phyloP scores from a whole-genome alignment of 2,329 filamentous ascomycete species.

The Aspergillus fumigatiaffinis region DNA sequence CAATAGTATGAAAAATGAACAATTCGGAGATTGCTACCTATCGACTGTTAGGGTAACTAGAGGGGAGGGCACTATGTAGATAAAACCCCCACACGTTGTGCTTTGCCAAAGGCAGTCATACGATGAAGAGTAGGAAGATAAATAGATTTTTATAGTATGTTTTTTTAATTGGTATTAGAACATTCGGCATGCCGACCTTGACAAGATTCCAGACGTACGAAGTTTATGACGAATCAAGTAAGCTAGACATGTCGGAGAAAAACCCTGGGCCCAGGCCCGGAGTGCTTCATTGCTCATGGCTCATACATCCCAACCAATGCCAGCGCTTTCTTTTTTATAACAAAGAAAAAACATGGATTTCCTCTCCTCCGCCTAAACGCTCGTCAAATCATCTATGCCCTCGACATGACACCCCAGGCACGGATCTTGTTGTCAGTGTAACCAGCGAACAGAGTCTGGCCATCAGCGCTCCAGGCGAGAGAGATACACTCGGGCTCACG shows the following conservation, averaged over 20 bases:
- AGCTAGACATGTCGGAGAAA: slow-evolving; percentile 35
- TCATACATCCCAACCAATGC: slow-evolving; percentile 41
- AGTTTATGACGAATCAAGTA: slow-evolving; percentile 32
- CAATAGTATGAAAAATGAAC: background rate
- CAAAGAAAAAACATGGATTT: slow-evolving; percentile 25
- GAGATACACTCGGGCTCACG: slow-evolving; percentile 97
- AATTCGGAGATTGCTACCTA: too few relatives aligned
- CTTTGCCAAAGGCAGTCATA: background rate
- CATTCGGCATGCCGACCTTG: slow-evolving; percentile 30
- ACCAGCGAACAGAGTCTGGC: slow-evolving; percentile 98
- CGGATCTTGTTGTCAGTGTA: slow-evolving; percentile 99
- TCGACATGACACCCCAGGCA: slow-evolving; percentile 96
- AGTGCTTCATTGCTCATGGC: slow-evolving; percentile 44
- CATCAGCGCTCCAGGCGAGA: slow-evolving; percentile 96
- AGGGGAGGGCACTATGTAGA: too few relatives aligned
- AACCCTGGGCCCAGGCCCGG: slow-evolving; percentile 21
- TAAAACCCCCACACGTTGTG: too few relatives aligned
- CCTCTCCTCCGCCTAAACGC: slow-evolving; percentile 15
- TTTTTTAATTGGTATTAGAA: slow-evolving; percentile 40
- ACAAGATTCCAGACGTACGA: slow-evolving; percentile 32
- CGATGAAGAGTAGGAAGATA: background rate
- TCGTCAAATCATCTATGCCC: slow-evolving; percentile 57
- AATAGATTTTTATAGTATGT: slow-evolving; percentile 1
- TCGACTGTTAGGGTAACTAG: background rate
- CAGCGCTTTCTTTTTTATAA: slow-evolving; percentile 34